Percentiles rank a stretch among this genome's conserved stretches.
phyloP scores from a whole-genome alignment of 257 asterid genomes.

The Nicotiana paniculata region DNA sequence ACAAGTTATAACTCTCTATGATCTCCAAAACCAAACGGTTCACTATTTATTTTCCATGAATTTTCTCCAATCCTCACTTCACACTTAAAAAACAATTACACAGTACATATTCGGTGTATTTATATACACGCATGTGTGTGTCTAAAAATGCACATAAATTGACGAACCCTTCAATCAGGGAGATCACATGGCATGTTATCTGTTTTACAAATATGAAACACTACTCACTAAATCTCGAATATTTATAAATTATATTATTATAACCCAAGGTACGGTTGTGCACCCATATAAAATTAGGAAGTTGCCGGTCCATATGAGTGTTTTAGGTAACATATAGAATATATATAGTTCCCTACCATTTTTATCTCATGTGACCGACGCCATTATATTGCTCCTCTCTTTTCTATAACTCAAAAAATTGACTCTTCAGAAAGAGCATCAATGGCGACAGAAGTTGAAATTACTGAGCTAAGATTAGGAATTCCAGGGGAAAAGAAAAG shows the following conservation, averaged over 20 bases:
- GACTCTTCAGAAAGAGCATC: not conserved
- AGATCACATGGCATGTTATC: constrained; percentile 61
- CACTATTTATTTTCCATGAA: no score
- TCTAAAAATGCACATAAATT: not conserved
- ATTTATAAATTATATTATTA: not conserved
- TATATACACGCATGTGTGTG: not conserved
- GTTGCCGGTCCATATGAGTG: constrained; percentile 38
- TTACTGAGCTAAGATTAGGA: constrained; percentile 78
- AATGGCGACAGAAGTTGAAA: constrained; percentile 38
- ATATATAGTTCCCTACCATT: constrained; percentile 48
- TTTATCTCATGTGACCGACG: constrained; percentile 62
- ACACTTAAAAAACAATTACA: not conserved
- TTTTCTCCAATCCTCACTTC: no score
- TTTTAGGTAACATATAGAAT: constrained; percentile 25
- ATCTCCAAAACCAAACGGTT: no score
- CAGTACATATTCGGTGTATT: not conserved
- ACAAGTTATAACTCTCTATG: no score
- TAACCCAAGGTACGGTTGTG: constrained; percentile 16
- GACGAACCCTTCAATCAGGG: constrained; percentile 18
- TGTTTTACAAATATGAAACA: constrained; percentile 20
- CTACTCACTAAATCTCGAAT: not conserved
- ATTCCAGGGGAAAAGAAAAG: constrained; percentile 69
- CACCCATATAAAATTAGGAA: constrained; percentile 27
- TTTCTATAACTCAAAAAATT: constrained; percentile 5
- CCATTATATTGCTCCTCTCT: constrained; percentile 17